Conservation (phyloP, 257 asterid species). For the Solanum medicagineum region DNA sequence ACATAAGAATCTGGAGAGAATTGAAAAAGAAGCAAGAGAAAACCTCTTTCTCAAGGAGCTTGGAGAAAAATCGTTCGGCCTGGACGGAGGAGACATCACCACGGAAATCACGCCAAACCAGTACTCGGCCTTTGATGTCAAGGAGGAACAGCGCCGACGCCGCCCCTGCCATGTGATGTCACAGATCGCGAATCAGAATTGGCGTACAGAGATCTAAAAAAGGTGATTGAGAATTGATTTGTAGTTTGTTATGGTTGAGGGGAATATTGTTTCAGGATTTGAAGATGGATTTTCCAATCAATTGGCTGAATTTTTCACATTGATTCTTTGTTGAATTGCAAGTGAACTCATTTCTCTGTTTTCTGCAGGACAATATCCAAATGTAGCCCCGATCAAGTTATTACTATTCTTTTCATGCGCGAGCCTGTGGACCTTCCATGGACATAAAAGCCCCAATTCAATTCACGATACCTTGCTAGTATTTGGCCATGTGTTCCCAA, state of each 20-base stretch:
- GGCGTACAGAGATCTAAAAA: neutral
- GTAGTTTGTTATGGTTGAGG: neutral
- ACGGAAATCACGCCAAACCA: slow-evolving; percentile 98
- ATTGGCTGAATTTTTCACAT: neutral
- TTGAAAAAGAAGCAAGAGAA: neutral
- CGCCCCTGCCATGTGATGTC: slow-evolving; percentile 71
- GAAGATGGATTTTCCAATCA: neutral
- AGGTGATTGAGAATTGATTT: neutral
- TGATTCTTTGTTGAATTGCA: neutral
- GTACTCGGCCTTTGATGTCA: slow-evolving; percentile 85
- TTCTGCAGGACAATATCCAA: neutral
- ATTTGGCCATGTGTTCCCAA: no score
- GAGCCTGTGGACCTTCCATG: no score
- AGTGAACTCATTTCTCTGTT: neutral
- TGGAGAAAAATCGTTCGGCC: slow-evolving; percentile 87
- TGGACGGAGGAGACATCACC: slow-evolving; percentile 84
- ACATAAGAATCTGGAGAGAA: neutral
- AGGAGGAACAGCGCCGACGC: slow-evolving; percentile 99
- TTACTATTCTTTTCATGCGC: neutral
- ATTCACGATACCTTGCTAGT: no score
- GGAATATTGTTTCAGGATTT: neutral
- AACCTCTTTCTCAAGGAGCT: slow-evolving; percentile 87
- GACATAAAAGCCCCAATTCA: no score
- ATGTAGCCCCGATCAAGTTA: neutral
- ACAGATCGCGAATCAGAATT: neutral